Conservation (phyloP, 139 green algal species). For the Astrephomene gubernaculifera region DNA sequence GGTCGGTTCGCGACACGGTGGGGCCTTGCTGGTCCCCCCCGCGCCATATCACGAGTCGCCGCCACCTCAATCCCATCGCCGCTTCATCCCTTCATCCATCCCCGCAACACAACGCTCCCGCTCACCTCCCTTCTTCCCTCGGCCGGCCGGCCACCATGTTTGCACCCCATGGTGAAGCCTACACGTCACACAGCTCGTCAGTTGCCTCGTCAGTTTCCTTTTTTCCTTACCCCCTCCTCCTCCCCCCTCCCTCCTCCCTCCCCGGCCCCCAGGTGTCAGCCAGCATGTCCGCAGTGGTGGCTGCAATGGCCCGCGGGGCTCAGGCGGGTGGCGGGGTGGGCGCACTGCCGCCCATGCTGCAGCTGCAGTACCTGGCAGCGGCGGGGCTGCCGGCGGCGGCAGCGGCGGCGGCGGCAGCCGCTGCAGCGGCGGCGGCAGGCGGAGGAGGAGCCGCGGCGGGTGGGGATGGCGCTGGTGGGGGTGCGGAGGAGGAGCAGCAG, state of each 20-base stretch:
- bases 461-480: too few species aligned
- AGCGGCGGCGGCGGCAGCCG: background rate
- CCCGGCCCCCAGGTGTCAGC: conserved; percentile 17
- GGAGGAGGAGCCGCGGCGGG: background rate
- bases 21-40: background rate
- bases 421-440: background rate
- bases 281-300: conserved; percentile 24
- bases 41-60: background rate
- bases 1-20: background rate
- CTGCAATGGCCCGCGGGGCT: background rate
- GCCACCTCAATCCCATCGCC: background rate
- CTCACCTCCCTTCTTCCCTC: too few species aligned
- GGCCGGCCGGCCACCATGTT: too few species aligned
- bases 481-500: too few species aligned
- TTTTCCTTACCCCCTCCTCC: background rate
- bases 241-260: background rate
- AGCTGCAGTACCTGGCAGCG: conserved; percentile 40
- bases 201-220: too few species aligned
- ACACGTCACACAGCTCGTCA: too few species aligned
- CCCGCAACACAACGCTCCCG: too few species aligned
- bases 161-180: too few species aligned
- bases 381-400: background rate
- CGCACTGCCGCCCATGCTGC: conserved; percentile 15
- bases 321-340: background rate
- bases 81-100: background rate